phyloP scores from a whole-genome alignment of 371 early-diverging fungal genomes.

The Capniomyces stellatus region DNA sequence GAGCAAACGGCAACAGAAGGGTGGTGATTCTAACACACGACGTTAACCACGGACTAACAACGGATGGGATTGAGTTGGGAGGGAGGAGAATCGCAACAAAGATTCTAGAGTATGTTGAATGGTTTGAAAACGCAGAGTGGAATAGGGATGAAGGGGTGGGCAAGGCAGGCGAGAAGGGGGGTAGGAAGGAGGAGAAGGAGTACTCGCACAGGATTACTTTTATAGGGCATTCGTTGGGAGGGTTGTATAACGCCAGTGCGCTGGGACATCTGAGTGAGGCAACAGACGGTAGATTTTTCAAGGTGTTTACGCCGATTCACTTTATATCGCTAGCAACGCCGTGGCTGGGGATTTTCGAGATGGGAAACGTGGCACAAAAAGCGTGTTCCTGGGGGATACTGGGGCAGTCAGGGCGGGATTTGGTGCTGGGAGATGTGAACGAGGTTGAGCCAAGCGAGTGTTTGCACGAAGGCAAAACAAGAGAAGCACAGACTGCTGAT shows the following conservation, averaged over 20 bases:
- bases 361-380: neutral
- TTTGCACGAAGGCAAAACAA: no score
- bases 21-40: neutral
- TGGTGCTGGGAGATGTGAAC: neutral
- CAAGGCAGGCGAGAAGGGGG: neutral
- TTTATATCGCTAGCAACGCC: neutral
- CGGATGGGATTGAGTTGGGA: constrained; percentile 2
- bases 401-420: neutral
- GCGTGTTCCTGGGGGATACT: constrained; percentile 1
- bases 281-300: neutral
- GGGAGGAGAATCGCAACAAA: neutral
- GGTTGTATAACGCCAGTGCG: neutral
- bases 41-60: constrained; percentile 1
- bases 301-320: neutral
- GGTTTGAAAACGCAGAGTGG: constrained; percentile 1
- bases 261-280: neutral
- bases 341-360: constrained; percentile 1
- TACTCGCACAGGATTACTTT: neutral
- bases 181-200: no score
- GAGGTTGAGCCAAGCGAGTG: neutral
- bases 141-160: neutral
- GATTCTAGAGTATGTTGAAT: neutral
- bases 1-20: neutral
- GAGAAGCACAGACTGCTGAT: no score
- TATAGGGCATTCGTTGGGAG: neutral